Evolutionary conservation across 2,329 filamentous ascomycete genomes (phyloP).

Genomic region (Aspergillus glaucus): DNA sequence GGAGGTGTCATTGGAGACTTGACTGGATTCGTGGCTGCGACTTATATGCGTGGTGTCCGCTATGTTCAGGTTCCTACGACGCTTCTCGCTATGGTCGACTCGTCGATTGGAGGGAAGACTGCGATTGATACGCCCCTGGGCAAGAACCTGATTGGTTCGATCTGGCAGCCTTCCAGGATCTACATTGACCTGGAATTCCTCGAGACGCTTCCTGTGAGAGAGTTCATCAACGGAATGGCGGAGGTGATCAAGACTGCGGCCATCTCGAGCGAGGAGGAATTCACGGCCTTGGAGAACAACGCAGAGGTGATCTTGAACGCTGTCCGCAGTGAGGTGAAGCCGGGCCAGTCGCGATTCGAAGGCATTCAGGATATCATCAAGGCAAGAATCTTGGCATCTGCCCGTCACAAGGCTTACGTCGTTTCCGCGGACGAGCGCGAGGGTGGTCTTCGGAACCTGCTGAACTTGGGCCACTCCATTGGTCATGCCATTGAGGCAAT

Average conservation of each 20-base stretch:
- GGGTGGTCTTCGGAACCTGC: constrained; percentile 82
- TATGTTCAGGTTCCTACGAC: constrained; percentile 97
- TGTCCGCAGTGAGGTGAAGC: constrained; percentile 56
- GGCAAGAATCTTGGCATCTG: constrained; percentile 79
- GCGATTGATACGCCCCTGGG: constrained; percentile 94
- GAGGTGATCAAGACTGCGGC: constrained; percentile 97
- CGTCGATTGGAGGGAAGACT: constrained; percentile 95
- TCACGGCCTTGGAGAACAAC: constrained; percentile 74
- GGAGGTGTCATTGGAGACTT: constrained; percentile 97
- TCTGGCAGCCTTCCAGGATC: constrained; percentile 91
- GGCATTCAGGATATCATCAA: constrained; percentile 66
- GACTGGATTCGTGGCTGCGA: constrained; percentile 94
- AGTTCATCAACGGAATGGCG: constrained; percentile 98
- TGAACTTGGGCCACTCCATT: constrained; percentile 98
- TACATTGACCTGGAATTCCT: constrained; percentile 93
- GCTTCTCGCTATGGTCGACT: constrained; percentile 94
- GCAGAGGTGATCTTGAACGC: constrained; percentile 69
- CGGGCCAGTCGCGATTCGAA: constrained; percentile 56
- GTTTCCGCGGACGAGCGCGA: constrained; percentile 93
- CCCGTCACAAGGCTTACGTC: constrained; percentile 88
- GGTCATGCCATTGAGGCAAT: constrained; percentile 96
- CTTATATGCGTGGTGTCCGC: constrained; percentile 95
- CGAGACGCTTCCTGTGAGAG: constrained; percentile 79
- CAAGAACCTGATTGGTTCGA: constrained; percentile 92
- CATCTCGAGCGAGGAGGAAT: constrained; percentile 88